phyloP scores from a whole-genome alignment of 441 rosid species.

The Euphorbia celastroides region DNA sequence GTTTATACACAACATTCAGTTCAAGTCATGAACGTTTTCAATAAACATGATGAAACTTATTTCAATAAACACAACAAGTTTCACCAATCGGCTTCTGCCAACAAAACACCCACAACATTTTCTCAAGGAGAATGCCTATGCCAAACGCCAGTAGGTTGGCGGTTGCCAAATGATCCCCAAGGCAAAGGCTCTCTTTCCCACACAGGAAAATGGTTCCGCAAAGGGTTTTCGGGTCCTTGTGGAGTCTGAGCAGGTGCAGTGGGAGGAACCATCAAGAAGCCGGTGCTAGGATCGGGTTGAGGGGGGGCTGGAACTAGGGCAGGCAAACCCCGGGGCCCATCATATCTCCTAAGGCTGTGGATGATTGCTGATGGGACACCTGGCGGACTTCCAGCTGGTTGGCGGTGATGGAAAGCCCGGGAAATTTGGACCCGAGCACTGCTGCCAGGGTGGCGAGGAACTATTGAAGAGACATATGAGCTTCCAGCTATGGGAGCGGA shows the following conservation, averaged over 20 bases:
- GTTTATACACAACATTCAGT: background rate
- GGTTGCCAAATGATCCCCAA: conserved; percentile 33
- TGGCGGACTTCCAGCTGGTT: conserved; percentile 29
- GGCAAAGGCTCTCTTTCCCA: conserved; percentile 44
- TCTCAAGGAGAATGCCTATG: conserved; percentile 29
- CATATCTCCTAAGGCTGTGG: conserved; percentile 36
- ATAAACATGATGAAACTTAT: conserved; percentile 8
- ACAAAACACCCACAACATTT: conserved; percentile 1
- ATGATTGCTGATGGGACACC: conserved; percentile 27
- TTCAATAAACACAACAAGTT: conserved; percentile 1
- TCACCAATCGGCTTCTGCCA: conserved; percentile 1
- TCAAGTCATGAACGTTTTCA: conserved; percentile 12
- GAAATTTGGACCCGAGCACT: conserved; percentile 34
- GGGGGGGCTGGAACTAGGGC: conserved; percentile 23
- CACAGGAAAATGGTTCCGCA: conserved; percentile 20
- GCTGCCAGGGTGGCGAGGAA: conserved; percentile 49
- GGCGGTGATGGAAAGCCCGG: conserved; percentile 46
- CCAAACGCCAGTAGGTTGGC: conserved; percentile 34
- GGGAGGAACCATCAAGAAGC: conserved; percentile 36
- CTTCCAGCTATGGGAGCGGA: conserved; percentile 45
- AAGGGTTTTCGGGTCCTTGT: conserved; percentile 33
- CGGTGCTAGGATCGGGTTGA: conserved; percentile 29
- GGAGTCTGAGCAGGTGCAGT: conserved; percentile 26
- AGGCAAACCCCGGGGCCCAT: conserved; percentile 31
- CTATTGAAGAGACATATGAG: conserved; percentile 35